Base-by-base conservation (phyloP, 257 asterid species). In the Paulownia fortunei region DNA sequence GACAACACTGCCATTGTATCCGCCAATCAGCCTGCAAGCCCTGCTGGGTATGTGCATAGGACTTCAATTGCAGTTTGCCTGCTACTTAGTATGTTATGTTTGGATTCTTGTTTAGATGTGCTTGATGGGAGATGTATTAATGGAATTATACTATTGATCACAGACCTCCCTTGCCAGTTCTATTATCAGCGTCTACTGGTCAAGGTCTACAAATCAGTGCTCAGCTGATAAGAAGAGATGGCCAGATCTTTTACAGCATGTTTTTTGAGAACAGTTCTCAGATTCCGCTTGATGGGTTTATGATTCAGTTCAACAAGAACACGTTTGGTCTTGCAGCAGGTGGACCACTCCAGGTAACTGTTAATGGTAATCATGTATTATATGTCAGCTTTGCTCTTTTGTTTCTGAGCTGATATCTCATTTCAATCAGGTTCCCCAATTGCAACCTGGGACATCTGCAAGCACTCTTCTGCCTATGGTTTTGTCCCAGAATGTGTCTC, bases 261-360 rank as follows among this genome's bases (percentile, higher is more conserved):
- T 59, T 91, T 73, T 90, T 96, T 76, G 97, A 94, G 88, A 96
- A 96, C 86, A 87, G 87, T 85, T 69, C 97, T 60, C 92, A 89
- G 84, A 56, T 74, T 75, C 86, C 97, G 32, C 95, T 96, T 73
- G 99, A 96, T 81, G 98, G 99, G 44, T 96, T 96, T 72, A 92
- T 96, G 99, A 93, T 96, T 84, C 99, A 96, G 85, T 96, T 96
- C 83, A 96, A 96, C 91, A 96, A 93, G 90, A 95, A 94, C 83
- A 89, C 99, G 23, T 92, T 96, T 83, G 99, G 99, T 73, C 96
- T 96, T 71, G 96, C 98, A 21, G 95, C 98, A 69, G 91, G 88
- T 75, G 97, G 85, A 77, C 95, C 97, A 41, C 92, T 96, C 83
- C 97, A 90, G 98, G 99, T 96, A 82, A 56, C 72, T 80, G 18